Evolutionary conservation across 2,329 filamentous ascomycete species (phyloP).

Genomic region (Colletotrichum sp.): DNA sequence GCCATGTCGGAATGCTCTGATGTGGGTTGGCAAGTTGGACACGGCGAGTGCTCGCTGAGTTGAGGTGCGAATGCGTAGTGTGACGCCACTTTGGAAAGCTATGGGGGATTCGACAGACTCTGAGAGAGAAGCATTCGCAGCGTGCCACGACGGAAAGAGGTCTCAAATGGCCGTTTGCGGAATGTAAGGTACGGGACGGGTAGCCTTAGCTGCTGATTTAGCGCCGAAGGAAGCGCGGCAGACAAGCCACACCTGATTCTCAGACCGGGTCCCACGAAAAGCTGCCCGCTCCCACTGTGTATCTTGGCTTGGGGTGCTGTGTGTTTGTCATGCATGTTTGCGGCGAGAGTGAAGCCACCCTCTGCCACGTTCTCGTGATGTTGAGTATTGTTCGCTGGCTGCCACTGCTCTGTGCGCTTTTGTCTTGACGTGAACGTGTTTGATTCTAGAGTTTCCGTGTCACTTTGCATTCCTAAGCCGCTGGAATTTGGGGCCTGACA

Average conservation of each 20-base stretch:
- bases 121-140: not conserved
- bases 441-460: not conserved
- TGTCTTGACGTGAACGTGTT: not conserved
- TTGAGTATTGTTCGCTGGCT: not conserved
- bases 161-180: slow-evolving; percentile 7
- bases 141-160: not conserved
- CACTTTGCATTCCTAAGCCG: not conserved
- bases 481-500: not conserved
- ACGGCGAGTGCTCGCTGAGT: not conserved
- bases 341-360: slow-evolving; percentile 1
- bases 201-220: not conserved
- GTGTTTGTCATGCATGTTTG: not conserved
- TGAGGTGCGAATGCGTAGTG: not conserved
- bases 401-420: not conserved
- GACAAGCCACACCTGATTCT: slow-evolving; percentile 18
- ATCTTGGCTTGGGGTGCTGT: not conserved
- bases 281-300: not conserved
- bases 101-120: not conserved
- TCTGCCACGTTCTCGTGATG: not conserved
- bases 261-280: not conserved
- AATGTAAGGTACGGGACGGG: slow-evolving; percentile 16
- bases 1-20: not conserved
- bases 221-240: slow-evolving; percentile 6
- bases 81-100: not conserved
- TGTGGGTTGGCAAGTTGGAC: not conserved